Percentiles rank a stretch among this genome's conserved stretches.
Conservation (phyloP, 1,284 basidiomycete species). For the Trichosporon faecale region DNA sequence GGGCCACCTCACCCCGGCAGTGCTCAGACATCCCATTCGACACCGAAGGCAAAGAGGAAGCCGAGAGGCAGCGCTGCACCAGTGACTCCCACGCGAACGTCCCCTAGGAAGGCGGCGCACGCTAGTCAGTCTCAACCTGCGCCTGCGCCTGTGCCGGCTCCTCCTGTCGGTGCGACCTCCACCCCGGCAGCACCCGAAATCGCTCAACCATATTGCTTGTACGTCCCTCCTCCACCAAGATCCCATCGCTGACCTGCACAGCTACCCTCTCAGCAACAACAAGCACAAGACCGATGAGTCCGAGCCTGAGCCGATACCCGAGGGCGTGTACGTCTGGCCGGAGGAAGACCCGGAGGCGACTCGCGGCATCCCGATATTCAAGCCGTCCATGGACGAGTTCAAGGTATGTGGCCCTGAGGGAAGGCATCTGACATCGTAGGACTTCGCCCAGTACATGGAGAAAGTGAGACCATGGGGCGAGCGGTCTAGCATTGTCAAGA, state of each 20-base stretch:
- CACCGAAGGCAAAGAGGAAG: neutral
- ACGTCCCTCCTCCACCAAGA: neutral
- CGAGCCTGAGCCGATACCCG: constrained; percentile 21
- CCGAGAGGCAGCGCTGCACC: neutral
- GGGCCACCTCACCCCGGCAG: neutral
- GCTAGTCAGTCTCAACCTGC: neutral
- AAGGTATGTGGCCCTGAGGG: constrained; percentile 27
- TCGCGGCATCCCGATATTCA: constrained; percentile 90
- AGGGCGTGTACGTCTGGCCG: constrained; percentile 51
- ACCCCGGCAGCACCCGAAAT: constrained; percentile 9
- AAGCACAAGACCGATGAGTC: constrained; percentile 16
- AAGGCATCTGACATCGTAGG: constrained; percentile 46
- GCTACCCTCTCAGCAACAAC: constrained; percentile 26
- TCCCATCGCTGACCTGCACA: neutral
- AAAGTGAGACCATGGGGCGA: constrained; percentile 81
- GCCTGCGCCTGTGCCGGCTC: neutral
- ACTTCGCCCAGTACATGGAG: constrained; percentile 85
- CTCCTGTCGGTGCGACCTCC: neutral
- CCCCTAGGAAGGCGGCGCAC: neutral
- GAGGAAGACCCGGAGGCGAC: constrained; percentile 77
- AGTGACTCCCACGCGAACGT: neutral
- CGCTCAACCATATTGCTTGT: constrained; percentile 24
- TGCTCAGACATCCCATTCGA: neutral
- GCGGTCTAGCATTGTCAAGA: constrained; percentile 84
- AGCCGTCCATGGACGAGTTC: constrained; percentile 83